Percentiles rank a stretch among this genome's conserved stretches.
Evolutionary conservation across 2,329 filamentous ascomycete species (phyloP).

Genomic region (Penicillium sp.): DNA sequence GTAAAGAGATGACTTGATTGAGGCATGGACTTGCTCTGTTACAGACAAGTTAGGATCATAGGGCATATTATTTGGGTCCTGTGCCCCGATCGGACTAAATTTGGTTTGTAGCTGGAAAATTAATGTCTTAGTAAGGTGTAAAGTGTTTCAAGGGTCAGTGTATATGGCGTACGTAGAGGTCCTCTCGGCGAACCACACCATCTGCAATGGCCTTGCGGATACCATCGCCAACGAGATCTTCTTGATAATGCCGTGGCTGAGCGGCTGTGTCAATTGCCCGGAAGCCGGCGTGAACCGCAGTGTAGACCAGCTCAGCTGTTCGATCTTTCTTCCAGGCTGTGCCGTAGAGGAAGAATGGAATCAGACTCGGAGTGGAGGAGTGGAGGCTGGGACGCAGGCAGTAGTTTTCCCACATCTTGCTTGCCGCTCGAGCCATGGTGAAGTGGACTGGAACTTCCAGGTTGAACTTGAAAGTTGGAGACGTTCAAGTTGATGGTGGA

Average conservation of each 20-base stretch:
- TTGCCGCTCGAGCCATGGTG: conserved; percentile 27
- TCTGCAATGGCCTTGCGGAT: conserved; percentile 65
- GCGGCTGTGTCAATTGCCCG: conserved; percentile 76
- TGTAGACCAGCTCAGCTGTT: conserved; percentile 69
- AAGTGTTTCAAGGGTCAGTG: too few species aligned
- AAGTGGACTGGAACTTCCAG: too few species aligned
- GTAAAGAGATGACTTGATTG: conserved; percentile 67
- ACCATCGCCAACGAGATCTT: conserved; percentile 70
- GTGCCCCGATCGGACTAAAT: conserved; percentile 68
- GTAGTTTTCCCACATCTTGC: conserved; percentile 37
- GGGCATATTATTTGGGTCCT: conserved; percentile 65
- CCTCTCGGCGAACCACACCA: conserved; percentile 60
- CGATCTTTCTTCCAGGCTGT: conserved; percentile 83
- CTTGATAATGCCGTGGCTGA: conserved; percentile 77
- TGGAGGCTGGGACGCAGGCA: conserved; percentile 31
- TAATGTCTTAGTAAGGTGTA: conserved; percentile 6
- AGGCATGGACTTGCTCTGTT: conserved; percentile 67
- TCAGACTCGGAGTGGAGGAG: conserved; percentile 26
- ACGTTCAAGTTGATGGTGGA: not conserved
- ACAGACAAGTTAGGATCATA: conserved; percentile 65
- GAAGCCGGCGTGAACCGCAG: conserved; percentile 71
- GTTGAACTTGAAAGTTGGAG: not conserved
- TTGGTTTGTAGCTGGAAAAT: conserved; percentile 74
- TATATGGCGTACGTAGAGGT: conserved; percentile 66
- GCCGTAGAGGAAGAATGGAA: conserved; percentile 68